These are phyloP conservation scores for Didymella glomerata DNA, from an alignment of 2,329 filamentous ascomycete genomes.

Conservation along the genomic window DNA sequence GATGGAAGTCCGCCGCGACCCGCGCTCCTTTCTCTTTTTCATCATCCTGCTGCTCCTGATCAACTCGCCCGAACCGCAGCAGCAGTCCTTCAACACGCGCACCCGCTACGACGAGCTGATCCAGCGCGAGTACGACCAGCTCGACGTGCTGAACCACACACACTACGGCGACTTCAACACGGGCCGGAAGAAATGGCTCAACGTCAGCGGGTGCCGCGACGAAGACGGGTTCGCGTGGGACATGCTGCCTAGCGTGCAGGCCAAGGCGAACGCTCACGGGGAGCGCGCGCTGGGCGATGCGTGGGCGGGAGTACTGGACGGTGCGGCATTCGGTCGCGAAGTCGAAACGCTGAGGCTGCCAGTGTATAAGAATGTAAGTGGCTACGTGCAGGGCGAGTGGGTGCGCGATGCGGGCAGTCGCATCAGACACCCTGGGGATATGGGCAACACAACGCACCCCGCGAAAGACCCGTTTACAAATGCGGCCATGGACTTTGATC, in stretches of 20 bases:
- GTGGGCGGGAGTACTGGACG: conserved; percentile 52
- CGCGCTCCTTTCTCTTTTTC: conserved; percentile 48
- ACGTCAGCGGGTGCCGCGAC: conserved; percentile 77
- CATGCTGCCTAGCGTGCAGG: conserved; percentile 71
- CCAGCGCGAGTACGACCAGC: conserved; percentile 59
- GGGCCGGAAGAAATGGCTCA: conserved; percentile 56
- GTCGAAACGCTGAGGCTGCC: conserved; percentile 56
- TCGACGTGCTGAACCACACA: conserved; percentile 54
- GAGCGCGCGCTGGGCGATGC: conserved; percentile 54
- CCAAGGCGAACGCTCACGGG: conserved; percentile 58
- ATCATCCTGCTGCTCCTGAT: conserved; percentile 50
- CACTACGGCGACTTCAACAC: conserved; percentile 60
- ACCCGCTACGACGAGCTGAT: conserved; percentile 57
- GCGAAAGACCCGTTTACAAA: conserved; percentile 73
- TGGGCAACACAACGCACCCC: conserved; percentile 64
- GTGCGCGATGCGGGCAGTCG: conserved; percentile 63
- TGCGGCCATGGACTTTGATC: conserved; percentile 66
- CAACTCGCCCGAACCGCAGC: conserved; percentile 49
- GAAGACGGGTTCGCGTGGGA: conserved; percentile 82
- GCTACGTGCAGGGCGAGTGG: conserved; percentile 80
- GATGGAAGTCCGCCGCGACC: conserved; percentile 51
- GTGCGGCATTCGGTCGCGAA: conserved; percentile 35
- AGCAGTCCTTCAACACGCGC: conserved; percentile 43
- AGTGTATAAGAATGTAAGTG: conserved; percentile 81
- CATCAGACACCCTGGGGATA: conserved; percentile 56